Evolutionary conservation across 768 basidiomycete species (phyloP).

Genomic region (Xanthoconium stramineum): DNA sequence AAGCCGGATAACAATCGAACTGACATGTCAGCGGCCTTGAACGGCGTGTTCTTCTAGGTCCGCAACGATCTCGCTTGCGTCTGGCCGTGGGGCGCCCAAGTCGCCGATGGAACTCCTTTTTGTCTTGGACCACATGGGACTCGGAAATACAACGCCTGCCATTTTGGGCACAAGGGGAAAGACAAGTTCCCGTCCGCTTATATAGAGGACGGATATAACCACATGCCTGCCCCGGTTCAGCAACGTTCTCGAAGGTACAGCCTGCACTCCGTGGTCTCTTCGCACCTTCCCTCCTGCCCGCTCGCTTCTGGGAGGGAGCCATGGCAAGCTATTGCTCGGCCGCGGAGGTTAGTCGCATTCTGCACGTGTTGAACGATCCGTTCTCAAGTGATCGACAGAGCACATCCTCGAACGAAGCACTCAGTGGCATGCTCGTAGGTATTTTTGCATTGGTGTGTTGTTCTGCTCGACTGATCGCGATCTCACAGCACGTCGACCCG

Average conservation of each 20-base stretch:
- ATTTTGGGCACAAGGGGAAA: slow-evolving; percentile 29
- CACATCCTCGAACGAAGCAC: slow-evolving; percentile 18
- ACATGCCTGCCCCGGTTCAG: background rate
- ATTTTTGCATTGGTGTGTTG: background rate
- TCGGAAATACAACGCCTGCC: slow-evolving; percentile 31
- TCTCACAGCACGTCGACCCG: slow-evolving; percentile 28
- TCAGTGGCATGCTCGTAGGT: slow-evolving; percentile 12
- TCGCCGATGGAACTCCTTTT: slow-evolving; percentile 20
- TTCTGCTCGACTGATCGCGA: background rate
- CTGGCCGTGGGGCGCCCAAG: slow-evolving; percentile 1
- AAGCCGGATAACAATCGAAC: background rate
- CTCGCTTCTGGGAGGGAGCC: slow-evolving; percentile 1
- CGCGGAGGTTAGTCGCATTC: slow-evolving; percentile 24
- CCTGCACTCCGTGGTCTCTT: background rate
- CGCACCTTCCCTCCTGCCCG: background rate
- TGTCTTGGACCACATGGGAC: slow-evolving; percentile 24
- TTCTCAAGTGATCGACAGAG: slow-evolving; percentile 24
- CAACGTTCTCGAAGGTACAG: slow-evolving; percentile 7
- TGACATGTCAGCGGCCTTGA: background rate
- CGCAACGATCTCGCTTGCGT: slow-evolving; percentile 4
- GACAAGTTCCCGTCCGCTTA: slow-evolving; percentile 12
- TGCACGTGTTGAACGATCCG: background rate
- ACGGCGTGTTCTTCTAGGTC: slow-evolving; percentile 14
- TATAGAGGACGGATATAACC: slow-evolving; percentile 12
- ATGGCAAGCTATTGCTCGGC: slow-evolving; percentile 29